Percentiles rank a stretch among this genome's conserved stretches.
These are phyloP conservation scores for Apiospora kogelbergensis DNA, from an alignment of 2,329 filamentous ascomycete species.

Conservation along the genomic window DNA sequence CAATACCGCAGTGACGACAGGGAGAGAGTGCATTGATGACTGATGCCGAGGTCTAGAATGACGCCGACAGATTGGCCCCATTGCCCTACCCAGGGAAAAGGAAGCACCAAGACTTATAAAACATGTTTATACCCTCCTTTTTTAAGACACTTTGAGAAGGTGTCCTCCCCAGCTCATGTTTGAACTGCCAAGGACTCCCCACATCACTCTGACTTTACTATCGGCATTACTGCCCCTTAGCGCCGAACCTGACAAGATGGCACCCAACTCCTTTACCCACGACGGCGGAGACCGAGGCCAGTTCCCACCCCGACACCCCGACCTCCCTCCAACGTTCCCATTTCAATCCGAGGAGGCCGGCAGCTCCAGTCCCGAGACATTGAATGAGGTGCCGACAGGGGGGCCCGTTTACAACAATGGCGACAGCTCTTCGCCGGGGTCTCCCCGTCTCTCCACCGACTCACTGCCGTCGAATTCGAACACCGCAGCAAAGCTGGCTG, in stretches of 20 bases:
- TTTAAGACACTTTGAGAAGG: background rate
- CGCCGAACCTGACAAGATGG: background rate
- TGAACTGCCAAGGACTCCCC: no score
- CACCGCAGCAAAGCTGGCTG: constrained; percentile 14
- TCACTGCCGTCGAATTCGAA: constrained; percentile 2
- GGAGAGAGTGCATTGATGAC: no score
- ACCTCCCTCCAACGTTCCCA: background rate
- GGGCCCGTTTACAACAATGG: background rate
- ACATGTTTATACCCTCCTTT: background rate
- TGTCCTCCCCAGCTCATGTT: background rate
- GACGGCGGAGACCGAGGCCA: background rate
- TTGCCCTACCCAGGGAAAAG: background rate
- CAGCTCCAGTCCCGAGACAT: constrained; percentile 14
- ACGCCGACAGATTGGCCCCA: background rate
- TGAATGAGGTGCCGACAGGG: constrained; percentile 14
- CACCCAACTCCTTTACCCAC: background rate
- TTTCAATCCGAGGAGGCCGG: background rate
- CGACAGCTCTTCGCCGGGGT: background rate
- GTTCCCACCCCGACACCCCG: background rate
- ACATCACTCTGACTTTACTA: background rate
- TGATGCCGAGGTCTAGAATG: background rate
- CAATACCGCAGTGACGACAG: background rate
- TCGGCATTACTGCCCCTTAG: background rate
- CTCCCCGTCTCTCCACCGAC: constrained; percentile 10
- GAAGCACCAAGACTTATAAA: background rate